These are phyloP conservation scores for Bryum argenteum DNA, from an alignment of 225 moss, liverwort and hornwort species.

Conservation along the genomic window DNA sequence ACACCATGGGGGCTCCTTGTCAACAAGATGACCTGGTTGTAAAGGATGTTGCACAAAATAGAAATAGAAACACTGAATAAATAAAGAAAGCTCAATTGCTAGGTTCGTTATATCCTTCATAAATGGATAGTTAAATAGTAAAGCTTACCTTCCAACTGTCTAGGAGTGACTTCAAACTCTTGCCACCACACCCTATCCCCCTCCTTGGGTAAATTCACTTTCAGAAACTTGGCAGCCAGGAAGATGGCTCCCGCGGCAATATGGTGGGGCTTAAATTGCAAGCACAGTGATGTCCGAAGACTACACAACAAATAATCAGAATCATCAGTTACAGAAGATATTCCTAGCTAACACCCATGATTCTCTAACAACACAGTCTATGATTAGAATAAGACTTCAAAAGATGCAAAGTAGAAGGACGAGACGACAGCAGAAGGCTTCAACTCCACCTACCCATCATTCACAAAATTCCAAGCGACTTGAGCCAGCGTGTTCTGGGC, in stretches of 20 bases:
- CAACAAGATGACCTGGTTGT: constrained; percentile 14
- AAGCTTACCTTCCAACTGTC: constrained; percentile 57
- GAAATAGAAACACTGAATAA: constrained; percentile 8
- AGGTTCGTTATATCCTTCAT: too few species aligned
- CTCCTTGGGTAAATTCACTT: constrained; percentile 60
- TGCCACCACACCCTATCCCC: constrained; percentile 70
- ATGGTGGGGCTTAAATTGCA: constrained; percentile 95
- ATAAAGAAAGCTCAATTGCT: neutral
- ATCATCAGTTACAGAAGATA: constrained; percentile 32
- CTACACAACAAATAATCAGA: constrained; percentile 61
- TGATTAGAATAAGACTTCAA: constrained; percentile 12
- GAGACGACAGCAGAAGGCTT: constrained; percentile 13
- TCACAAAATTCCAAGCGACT: constrained; percentile 99
- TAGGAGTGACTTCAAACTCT: constrained; percentile 60
- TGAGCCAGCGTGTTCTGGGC: constrained; percentile 84
- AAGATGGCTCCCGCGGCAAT: constrained; percentile 97
- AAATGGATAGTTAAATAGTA: neutral
- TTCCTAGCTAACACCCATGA: constrained; percentile 16
- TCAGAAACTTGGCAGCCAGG: constrained; percentile 92
- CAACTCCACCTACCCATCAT: constrained; percentile 80
- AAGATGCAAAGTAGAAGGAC: constrained; percentile 19
- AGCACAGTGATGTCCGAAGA: constrained; percentile 91
- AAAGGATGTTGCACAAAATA: neutral
- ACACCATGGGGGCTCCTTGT: constrained; percentile 2
- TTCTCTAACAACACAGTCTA: constrained; percentile 5